Evolutionary conservation across 2,329 filamentous ascomycete species (phyloP).

Genomic region (Monosporascus sp.): DNA sequence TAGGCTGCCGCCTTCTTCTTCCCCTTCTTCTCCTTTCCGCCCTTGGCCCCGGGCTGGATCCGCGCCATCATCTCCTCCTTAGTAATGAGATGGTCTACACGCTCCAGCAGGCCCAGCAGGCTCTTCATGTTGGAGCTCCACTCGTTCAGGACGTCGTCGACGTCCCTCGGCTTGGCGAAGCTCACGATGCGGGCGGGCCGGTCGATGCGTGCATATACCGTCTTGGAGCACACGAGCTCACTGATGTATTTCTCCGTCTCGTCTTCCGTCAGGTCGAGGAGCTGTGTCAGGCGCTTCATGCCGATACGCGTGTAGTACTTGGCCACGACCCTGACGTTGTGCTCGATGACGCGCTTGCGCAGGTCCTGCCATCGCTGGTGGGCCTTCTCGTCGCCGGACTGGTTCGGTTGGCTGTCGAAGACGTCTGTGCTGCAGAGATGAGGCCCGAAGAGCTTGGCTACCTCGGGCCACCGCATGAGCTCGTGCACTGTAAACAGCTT

Average conservation of each 20-base stretch:
- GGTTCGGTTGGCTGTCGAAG: conserved; percentile 64
- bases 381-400: conserved; percentile 73
- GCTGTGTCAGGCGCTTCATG: conserved; percentile 82
- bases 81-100: conserved; percentile 96
- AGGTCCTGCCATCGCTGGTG: conserved; percentile 87
- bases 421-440: conserved; percentile 87
- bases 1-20: conserved; percentile 26
- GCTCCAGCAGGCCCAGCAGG: conserved; percentile 75
- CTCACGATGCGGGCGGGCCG: conserved; percentile 85
- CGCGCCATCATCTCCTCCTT: conserved; percentile 99
- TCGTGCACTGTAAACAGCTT: conserved; percentile 94
- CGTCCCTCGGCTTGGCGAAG: conserved; percentile 91
- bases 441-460: conserved; percentile 81
- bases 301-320: conserved; percentile 99
- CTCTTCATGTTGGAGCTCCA: conserved; percentile 99
- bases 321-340: conserved; percentile 95
- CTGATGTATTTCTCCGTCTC: conserved; percentile 99
- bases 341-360: conserved; percentile 97
- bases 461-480: conserved; percentile 96
- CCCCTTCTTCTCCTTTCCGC: conserved; percentile 33
- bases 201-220: conserved; percentile 96
- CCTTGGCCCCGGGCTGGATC: conserved; percentile 65
- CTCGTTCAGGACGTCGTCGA: conserved; percentile 94
- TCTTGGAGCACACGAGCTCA: conserved; percentile 94
- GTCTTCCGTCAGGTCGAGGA: conserved; percentile 87